A percentile compares a stretch with the other conserved stretches of the same genome.
Evolutionary conservation across 2,329 filamentous ascomycete genomes (phyloP).

Genomic region (Epichloe gansuensis): DNA sequence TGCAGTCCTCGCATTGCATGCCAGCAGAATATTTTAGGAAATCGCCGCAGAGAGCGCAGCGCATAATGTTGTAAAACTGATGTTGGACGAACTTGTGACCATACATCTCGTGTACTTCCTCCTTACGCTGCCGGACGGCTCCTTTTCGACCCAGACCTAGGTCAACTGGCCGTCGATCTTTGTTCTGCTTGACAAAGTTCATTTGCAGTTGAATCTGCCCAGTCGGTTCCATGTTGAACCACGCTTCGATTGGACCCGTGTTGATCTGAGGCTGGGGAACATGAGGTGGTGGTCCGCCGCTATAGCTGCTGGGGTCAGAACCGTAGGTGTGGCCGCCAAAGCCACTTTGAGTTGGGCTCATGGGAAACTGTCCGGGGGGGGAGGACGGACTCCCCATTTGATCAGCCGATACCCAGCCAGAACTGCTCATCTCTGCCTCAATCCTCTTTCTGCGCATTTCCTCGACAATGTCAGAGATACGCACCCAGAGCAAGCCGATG

Average conservation of each 20-base stretch:
- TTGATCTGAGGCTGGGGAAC: conserved; percentile 36
- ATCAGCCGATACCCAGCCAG: conserved; percentile 94
- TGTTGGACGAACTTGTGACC: conserved; percentile 98
- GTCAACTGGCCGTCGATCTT: conserved; percentile 71
- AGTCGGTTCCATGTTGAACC: conserved; percentile 93
- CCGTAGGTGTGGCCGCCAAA: conserved; percentile 31
- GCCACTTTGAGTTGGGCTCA: conserved; percentile 32
- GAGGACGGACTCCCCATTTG: conserved; percentile 59
- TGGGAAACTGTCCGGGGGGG: conserved; percentile 41
- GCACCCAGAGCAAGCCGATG: conserved; percentile 90
- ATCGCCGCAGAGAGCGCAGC: conserved; percentile 91
- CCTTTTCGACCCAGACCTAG: conserved; percentile 88
- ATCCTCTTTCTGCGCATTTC: conserved; percentile 97
- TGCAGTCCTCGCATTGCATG: conserved; percentile 99
- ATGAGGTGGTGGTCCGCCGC: conserved; percentile 16
- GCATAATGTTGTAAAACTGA: conserved; percentile 99
- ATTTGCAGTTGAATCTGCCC: conserved; percentile 85
- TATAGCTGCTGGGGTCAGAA: conserved; percentile 13
- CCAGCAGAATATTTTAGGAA: conserved; percentile 97
- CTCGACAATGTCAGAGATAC: conserved; percentile 93
- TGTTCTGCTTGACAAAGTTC: conserved; percentile 83
- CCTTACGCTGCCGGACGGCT: conserved; percentile 92
- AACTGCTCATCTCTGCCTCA: conserved; percentile 85
- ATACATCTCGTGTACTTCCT: conserved; percentile 96
- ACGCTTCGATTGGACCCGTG: conserved; percentile 66